phyloP scores from a whole-genome alignment of 2,329 filamentous ascomycete genomes.

The Scedosporium dehoogii region DNA sequence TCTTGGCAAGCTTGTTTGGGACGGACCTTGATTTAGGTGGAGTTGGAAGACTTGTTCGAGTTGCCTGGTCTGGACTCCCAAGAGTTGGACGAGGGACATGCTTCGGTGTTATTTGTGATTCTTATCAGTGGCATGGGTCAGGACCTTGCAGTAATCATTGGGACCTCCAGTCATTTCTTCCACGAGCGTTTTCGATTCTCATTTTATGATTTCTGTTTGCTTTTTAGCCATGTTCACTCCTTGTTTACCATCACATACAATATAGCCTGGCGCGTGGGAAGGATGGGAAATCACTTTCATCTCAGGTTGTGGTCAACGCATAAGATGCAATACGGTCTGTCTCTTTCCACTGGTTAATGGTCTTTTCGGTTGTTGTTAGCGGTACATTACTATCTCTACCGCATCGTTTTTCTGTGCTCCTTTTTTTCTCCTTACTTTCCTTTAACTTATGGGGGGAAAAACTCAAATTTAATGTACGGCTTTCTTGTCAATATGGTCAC shows the following conservation, averaged over 20 bases:
- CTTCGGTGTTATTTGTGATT: not conserved
- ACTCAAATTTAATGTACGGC: not conserved
- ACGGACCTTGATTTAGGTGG: constrained; percentile 2
- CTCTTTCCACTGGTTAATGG: not conserved
- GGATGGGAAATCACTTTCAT: not conserved
- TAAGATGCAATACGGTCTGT: not conserved
- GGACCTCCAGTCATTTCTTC: not conserved
- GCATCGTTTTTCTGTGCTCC: not conserved
- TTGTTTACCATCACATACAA: constrained; percentile 1
- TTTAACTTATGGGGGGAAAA: not conserved
- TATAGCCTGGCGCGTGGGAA: constrained; percentile 2
- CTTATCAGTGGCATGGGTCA: not conserved
- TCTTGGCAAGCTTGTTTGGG: constrained; percentile 1
- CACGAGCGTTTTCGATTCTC: constrained; percentile 3
- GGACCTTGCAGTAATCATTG: not conserved
- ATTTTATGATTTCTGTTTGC: constrained; percentile 1
- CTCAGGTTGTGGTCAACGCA: not conserved
- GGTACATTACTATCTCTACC: not conserved
- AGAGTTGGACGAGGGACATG: constrained; percentile 5
- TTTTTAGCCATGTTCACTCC: not conserved
- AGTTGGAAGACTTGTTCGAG: constrained; percentile 6
- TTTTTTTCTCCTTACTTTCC: not conserved
- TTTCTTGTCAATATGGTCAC: not conserved
- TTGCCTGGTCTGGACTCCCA: constrained; percentile 2
- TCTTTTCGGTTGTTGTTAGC: not conserved